Percentiles rank a stretch among this genome's conserved stretches.
These are phyloP conservation scores for Monosporascus sp. DNA, from an alignment of 2,329 filamentous ascomycete species.

Conservation along the genomic window DNA sequence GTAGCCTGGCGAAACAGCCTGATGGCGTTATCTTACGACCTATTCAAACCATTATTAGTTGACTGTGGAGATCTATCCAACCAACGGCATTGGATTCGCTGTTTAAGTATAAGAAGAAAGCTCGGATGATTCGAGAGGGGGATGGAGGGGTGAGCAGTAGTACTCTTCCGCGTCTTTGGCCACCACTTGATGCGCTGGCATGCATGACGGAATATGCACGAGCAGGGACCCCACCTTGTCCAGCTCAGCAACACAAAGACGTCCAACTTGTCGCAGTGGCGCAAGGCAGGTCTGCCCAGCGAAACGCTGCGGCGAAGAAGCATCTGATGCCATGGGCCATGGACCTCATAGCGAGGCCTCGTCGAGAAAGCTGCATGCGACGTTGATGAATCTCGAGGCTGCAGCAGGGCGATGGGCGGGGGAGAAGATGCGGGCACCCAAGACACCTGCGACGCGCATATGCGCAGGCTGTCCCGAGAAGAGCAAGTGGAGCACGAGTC, in stretches of 20 bases:
- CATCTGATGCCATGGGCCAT: slow-evolving; percentile 16
- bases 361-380: slow-evolving; percentile 16
- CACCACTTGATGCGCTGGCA: slow-evolving; percentile 49
- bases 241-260: slow-evolving; percentile 34
- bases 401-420: slow-evolving; percentile 21
- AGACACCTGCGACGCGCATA: slow-evolving; percentile 24
- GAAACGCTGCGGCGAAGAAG: slow-evolving; percentile 9
- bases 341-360: slow-evolving; percentile 11
- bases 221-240: slow-evolving; percentile 39
- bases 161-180: slow-evolving; percentile 37
- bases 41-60: slow-evolving; percentile 24
- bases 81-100: slow-evolving; percentile 35
- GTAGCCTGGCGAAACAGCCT: slow-evolving; percentile 30
- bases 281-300: slow-evolving; percentile 27
- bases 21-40: slow-evolving; percentile 24
- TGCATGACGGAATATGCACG: slow-evolving; percentile 57
- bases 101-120: slow-evolving; percentile 34
- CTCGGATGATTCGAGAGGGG: slow-evolving; percentile 29
- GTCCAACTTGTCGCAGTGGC: slow-evolving; percentile 27
- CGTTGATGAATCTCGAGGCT: slow-evolving; percentile 19
- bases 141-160: slow-evolving; percentile 26
- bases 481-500: slow-evolving; percentile 21
- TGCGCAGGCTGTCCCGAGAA: slow-evolving; percentile 20
- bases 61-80: slow-evolving; percentile 36
- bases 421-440: slow-evolving; percentile 20